Percentiles rank a stretch among this genome's conserved stretches.
Evolutionary conservation across 169 alveolate species (phyloP).

Genomic region (Ichthyophthirius multifiliis): DNA sequence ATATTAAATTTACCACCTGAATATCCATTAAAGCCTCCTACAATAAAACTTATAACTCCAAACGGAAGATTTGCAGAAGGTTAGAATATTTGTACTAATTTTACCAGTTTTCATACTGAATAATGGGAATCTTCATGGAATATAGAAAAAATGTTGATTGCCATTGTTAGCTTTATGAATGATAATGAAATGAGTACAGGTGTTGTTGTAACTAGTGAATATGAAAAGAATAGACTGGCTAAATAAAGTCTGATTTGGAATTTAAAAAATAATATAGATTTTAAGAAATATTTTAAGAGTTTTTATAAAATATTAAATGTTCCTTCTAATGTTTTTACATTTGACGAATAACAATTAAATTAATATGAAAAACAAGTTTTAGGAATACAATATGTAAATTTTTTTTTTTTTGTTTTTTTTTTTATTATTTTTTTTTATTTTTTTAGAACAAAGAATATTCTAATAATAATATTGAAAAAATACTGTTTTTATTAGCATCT

Average conservation of each 20-base stretch:
- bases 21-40: constrained; percentile 65
- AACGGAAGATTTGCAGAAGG: constrained; percentile 64
- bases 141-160: constrained; percentile 57
- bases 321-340: too few relatives aligned
- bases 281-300: too few relatives aligned
- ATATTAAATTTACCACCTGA: constrained; percentile 56
- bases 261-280: neutral
- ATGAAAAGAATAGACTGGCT: constrained; percentile 19
- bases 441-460: too few relatives aligned
- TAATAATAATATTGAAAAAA: too few relatives aligned
- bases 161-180: constrained; percentile 55
- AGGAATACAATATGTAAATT: too few relatives aligned
- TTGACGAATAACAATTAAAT: too few relatives aligned
- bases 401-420: too few relatives aligned
- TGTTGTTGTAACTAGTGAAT: constrained; percentile 8
- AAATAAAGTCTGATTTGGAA: constrained; percentile 2
- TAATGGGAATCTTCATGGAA: constrained; percentile 74
- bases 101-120: constrained; percentile 65
- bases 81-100: constrained; percentile 56
- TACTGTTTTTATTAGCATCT: too few relatives aligned
- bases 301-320: too few relatives aligned
- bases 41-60: constrained; percentile 56
- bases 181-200: constrained; percentile 30
- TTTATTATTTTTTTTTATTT: too few relatives aligned
- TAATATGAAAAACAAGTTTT: too few relatives aligned